Evolutionary conservation across 164 flowering plant genomes (phyloP).

Genomic region (Umbellularia californica): DNA sequence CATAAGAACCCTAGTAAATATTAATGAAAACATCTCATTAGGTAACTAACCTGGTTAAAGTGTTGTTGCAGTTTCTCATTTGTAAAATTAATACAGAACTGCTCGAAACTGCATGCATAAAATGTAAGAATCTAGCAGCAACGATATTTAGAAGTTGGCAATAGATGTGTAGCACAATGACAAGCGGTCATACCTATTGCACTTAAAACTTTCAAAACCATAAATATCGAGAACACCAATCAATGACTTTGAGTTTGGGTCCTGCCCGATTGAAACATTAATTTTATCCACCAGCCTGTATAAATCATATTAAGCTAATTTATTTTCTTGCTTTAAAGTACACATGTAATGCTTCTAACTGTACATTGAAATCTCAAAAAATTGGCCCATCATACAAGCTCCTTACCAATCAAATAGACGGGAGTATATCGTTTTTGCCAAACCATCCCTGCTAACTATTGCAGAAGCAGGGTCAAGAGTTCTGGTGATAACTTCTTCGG

Average conservation of each 20-base stretch:
- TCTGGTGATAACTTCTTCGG: constrained; percentile 95
- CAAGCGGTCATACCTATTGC: constrained; percentile 57
- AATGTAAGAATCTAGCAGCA: constrained; percentile 12
- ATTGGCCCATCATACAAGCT: neutral
- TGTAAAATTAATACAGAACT: constrained; percentile 94
- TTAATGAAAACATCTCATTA: neutral
- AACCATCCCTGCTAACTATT: constrained; percentile 83
- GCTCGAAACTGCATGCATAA: constrained; percentile 74
- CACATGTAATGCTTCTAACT: neutral
- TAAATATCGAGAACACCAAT: constrained; percentile 99
- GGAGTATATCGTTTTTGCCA: constrained; percentile 92
- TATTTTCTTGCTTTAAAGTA: constrained; percentile 1
- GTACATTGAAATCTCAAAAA: neutral
- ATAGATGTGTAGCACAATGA: neutral
- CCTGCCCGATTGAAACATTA: constrained; percentile 93
- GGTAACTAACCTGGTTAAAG: constrained; percentile 77
- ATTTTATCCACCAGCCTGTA: constrained; percentile 94
- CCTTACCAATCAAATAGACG: constrained; percentile 94
- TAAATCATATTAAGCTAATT: neutral
- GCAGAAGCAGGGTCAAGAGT: constrained; percentile 93
- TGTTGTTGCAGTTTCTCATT: constrained; percentile 98
- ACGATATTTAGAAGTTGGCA: neutral
- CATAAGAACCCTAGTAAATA: neutral
- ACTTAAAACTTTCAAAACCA: constrained; percentile 96
- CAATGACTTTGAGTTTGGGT: constrained; percentile 78